Percentiles rank a stretch among this genome's conserved stretches.
These are phyloP conservation scores for Coemansia linderi DNA, from an alignment of 371 early-diverging fungal species.

Conservation along the genomic window DNA sequence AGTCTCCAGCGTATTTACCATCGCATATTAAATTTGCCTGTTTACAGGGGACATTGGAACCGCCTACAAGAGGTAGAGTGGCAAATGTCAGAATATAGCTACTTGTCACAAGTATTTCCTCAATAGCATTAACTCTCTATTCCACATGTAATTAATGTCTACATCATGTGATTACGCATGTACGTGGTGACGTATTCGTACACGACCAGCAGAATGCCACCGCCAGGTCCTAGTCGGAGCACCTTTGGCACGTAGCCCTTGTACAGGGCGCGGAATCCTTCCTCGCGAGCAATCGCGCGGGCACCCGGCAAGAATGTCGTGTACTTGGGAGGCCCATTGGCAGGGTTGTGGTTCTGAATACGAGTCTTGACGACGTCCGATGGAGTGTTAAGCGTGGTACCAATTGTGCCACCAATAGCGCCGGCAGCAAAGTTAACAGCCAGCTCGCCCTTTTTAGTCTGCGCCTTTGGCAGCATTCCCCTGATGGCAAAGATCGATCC, in stretches of 20 bases:
- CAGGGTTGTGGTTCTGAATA: conserved; percentile 80
- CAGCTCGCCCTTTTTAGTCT: conserved; percentile 76
- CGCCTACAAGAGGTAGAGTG: not conserved
- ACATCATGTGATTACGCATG: conserved; percentile 70
- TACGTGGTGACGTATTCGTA: conserved; percentile 86
- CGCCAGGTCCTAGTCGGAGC: conserved; percentile 95
- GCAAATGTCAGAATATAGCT: not conserved
- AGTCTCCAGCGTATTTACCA: not conserved
- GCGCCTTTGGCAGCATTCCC: conserved; percentile 77
- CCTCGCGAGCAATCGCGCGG: conserved; percentile 86
- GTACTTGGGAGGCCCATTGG: conserved; percentile 69
- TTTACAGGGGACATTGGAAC: not conserved
- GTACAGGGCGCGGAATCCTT: conserved; percentile 89
- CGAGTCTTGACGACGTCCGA: conserved; percentile 98
- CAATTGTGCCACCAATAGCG: conserved; percentile 91
- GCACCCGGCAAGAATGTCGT: conserved; percentile 87
- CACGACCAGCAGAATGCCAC: conserved; percentile 88
- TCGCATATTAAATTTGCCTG: not conserved
- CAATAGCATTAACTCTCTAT: not conserved
- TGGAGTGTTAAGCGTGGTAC: conserved; percentile 93
- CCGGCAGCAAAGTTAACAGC: conserved; percentile 91
- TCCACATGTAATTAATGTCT: not conserved
- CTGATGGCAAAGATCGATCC: conserved; percentile 84
- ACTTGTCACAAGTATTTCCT: too few relatives aligned
- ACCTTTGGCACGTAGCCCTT: conserved; percentile 97